Evolutionary conservation across 2,329 filamentous ascomycete genomes (phyloP).

Genomic region (Alternaria panax): DNA sequence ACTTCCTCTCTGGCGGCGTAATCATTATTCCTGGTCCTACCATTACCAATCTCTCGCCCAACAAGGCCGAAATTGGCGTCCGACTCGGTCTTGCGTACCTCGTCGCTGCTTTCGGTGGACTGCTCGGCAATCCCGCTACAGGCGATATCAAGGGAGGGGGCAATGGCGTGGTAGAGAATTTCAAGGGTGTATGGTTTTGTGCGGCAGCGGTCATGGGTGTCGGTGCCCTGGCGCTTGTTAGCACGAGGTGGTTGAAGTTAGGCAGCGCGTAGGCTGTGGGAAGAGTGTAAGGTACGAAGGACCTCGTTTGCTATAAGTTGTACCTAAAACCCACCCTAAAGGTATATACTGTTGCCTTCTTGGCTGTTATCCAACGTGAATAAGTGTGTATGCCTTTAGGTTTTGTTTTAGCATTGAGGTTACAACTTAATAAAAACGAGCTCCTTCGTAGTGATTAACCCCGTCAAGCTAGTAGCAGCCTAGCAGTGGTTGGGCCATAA

Average conservation of each 20-base stretch:
- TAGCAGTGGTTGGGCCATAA: neutral
- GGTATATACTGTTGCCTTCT: too few species aligned
- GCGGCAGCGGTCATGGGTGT: constrained; percentile 45
- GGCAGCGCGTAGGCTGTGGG: constrained; percentile 13
- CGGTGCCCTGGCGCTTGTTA: constrained; percentile 22
- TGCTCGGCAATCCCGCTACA: constrained; percentile 62
- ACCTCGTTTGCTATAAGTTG: too few species aligned
- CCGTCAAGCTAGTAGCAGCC: neutral
- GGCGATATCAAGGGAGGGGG: constrained; percentile 57
- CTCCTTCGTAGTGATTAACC: neutral
- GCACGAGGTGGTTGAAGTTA: constrained; percentile 25
- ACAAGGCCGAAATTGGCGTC: constrained; percentile 52
- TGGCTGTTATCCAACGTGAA: too few species aligned
- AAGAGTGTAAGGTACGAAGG: too few species aligned
- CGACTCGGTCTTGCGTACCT: constrained; percentile 62
- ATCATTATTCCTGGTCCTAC: constrained; percentile 53
- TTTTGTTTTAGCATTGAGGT: too few species aligned
- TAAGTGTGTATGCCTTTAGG: too few species aligned
- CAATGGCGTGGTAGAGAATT: constrained; percentile 40
- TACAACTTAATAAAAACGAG: too few species aligned
- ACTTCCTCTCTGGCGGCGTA: constrained; percentile 54
- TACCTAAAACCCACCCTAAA: too few species aligned
- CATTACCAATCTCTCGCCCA: constrained; percentile 48
- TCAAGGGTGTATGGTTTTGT: constrained; percentile 40
- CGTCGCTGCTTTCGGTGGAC: constrained; percentile 56